Evolutionary conservation across 495 filamentous ascomycete species (phyloP).

Genomic region (Aspergillus diversus): DNA sequence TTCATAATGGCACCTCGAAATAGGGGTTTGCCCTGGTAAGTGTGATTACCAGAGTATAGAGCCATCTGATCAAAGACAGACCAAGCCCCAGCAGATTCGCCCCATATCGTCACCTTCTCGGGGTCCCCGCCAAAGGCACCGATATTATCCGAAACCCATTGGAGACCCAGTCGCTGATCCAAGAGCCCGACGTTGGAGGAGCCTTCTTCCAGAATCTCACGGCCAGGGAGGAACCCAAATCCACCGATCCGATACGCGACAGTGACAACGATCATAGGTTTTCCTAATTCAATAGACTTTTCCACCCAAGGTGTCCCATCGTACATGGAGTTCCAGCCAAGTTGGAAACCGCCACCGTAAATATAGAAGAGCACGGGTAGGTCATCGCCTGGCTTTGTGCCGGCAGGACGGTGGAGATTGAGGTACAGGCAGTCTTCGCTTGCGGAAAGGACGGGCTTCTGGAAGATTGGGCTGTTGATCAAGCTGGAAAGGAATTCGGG

Average conservation of each 20-base stretch:
- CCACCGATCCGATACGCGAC: constrained; percentile 9
- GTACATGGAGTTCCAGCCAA: constrained; percentile 12
- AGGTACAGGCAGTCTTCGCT: constrained; percentile 12
- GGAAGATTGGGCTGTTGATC: constrained; percentile 7
- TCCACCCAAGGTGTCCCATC: not conserved
- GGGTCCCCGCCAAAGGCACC: constrained; percentile 56
- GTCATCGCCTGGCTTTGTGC: not conserved
- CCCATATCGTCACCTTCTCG: constrained; percentile 61
- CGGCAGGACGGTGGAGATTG: constrained; percentile 5
- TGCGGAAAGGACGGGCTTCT: not conserved
- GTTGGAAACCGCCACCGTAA: constrained; percentile 9
- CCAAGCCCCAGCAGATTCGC: constrained; percentile 58
- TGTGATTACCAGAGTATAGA: constrained; percentile 2
- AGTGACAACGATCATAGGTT: constrained; percentile 1
- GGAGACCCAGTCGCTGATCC: constrained; percentile 37
- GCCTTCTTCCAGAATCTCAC: not conserved
- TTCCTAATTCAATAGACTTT: not conserved
- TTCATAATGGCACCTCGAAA: constrained; percentile 55
- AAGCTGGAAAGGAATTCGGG: not conserved
- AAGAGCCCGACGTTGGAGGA: not conserved
- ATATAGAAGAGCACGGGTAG: constrained; percentile 4
- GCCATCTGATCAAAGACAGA: constrained; percentile 15
- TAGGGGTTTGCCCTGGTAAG: not conserved
- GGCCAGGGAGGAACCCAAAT: constrained; percentile 6
- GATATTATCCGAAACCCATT: constrained; percentile 57